These are phyloP conservation scores for Prunus kanzakura DNA, from an alignment of 306 rosid genomes.

Conservation along the genomic window DNA sequence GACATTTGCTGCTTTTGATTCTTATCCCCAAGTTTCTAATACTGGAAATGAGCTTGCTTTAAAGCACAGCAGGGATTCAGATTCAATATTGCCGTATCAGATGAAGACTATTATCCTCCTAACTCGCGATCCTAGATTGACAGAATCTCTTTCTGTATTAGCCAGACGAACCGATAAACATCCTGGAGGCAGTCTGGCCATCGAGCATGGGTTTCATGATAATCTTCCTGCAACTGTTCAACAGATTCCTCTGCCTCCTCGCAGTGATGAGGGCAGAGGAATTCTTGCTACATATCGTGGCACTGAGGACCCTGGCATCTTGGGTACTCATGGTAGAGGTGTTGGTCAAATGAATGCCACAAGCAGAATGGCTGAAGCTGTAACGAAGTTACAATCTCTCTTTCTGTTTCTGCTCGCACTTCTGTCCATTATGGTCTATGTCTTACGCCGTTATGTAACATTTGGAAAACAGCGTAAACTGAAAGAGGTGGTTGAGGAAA, in stretches of 20 bases:
- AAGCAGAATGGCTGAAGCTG: background rate
- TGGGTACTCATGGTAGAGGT: background rate
- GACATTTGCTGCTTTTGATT: slow-evolving; percentile 26
- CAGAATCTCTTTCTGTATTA: background rate
- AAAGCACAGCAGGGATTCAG: background rate
- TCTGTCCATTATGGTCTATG: slow-evolving; percentile 13
- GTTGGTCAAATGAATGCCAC: background rate
- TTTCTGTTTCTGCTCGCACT: slow-evolving; percentile 9
- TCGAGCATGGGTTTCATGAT: background rate
- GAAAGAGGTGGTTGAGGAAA: slow-evolving; percentile 15
- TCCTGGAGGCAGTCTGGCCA: background rate
- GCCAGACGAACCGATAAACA: background rate
- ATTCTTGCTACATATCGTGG: slow-evolving; percentile 14
- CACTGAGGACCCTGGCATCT: background rate
- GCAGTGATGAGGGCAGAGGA: background rate
- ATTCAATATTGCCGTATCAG: slow-evolving; percentile 9
- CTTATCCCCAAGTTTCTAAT: slow-evolving; percentile 5
- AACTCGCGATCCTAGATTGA: slow-evolving; percentile 20
- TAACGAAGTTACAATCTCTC: slow-evolving; percentile 1
- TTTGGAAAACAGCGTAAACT: background rate
- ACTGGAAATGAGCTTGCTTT: slow-evolving; percentile 14
- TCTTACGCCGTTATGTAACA: background rate
- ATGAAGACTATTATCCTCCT: slow-evolving; percentile 13
- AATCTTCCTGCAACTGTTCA: background rate
- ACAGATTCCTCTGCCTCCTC: background rate